Percentiles rank a stretch among this genome's conserved stretches.
Conservation (phyloP, 2,329 filamentous ascomycete genomes). For the Beauveria rudraprayagi region DNA sequence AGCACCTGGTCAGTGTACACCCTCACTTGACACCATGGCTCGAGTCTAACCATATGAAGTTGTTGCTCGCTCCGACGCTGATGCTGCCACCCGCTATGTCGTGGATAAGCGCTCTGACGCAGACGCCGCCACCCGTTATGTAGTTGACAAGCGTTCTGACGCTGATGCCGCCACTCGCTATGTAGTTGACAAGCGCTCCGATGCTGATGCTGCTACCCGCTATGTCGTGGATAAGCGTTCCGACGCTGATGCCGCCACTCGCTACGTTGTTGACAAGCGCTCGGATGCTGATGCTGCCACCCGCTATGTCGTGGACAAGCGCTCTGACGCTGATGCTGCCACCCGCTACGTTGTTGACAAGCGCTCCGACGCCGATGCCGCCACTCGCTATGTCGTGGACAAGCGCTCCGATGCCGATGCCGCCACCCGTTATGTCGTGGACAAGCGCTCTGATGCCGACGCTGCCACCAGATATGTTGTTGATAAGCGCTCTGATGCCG, state of each 20-base stretch:
- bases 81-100: background rate
- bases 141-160: background rate
- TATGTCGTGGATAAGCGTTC: background rate
- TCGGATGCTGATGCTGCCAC: background rate
- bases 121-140: background rate
- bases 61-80: background rate
- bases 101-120: background rate
- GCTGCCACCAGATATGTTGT: background rate
- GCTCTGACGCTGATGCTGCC: background rate
- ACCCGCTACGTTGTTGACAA: background rate
- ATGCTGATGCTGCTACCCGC: background rate
- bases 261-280: background rate
- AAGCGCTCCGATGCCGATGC: background rate
- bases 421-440: background rate
- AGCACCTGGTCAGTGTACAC: background rate
- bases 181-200: background rate
- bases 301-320: background rate
- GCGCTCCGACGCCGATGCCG: background rate
- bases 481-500: background rate
- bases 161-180: background rate
- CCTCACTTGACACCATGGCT: no score
- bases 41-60: background rate
- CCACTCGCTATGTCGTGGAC: background rate
- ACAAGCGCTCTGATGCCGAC: background rate
- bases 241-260: background rate